Evolutionary conservation across 2,329 filamentous ascomycete genomes (phyloP), one percentile per base, ranked within the genome.

Genomic region (Emericellopsis cladophorae): DNA sequence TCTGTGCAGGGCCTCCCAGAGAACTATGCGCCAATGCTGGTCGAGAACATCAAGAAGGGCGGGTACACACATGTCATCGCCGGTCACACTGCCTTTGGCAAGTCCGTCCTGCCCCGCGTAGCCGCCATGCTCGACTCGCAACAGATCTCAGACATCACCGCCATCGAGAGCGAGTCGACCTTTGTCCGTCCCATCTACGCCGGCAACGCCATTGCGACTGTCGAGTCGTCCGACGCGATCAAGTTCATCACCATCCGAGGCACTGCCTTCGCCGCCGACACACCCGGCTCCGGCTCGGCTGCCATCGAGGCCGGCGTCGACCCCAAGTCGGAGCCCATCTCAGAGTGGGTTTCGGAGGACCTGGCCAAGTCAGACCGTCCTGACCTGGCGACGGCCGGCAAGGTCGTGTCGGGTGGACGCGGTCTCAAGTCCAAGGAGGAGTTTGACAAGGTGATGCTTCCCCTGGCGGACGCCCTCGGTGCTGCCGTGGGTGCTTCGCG

Each of bases 341-440:
- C 84, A 6, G 84, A 95, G 66, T 98, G 92, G 92, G 69, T 98
- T 7, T 93, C 85, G 2, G 92, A 98, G 64, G 81, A 95, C 54
- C 75, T 98, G 40, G 77, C 89, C 53, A 93, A 89, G 66, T 94
- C 86, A 37, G 90, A 96, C 61, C 81, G 93, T 34, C 92, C 92
- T 9, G 92, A 98, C 57, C 78, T 98, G 32, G 81, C 81, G 29
- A 93, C 88, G n/a, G 92, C 92, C 38, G 71, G 75, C 49, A 84
- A 76, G 57, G 89, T 98, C 16, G 92, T 98, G 16, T 94, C 89
- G 8, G 92, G 92, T 49, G 92, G 92, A 7, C 81, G 92, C 51
- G 92, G 90, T 35, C 70, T 98, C 51, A 98, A 96, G 71, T 95
- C 90, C 14, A 96, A 95, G 72, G 87, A 95, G 61, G 89, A 96